These are phyloP conservation scores for Plasmodium coatneyi DNA, from an alignment of 169 alveolate species.

Conservation along the genomic window DNA sequence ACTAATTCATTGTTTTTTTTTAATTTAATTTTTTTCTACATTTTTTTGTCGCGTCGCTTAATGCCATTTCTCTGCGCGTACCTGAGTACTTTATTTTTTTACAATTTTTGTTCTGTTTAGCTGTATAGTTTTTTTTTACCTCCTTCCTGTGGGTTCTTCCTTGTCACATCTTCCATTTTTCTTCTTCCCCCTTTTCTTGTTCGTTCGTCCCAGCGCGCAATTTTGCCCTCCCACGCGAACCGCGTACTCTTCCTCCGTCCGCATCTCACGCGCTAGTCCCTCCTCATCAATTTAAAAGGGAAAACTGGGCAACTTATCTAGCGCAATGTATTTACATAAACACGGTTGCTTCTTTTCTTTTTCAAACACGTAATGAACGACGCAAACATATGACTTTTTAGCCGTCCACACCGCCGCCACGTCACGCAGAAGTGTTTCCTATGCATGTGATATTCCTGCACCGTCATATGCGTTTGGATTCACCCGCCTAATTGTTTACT, in stretches of 20 bases:
- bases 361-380: neutral
- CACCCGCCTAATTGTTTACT: neutral
- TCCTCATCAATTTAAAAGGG: neutral
- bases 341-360: neutral
- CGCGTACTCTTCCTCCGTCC: neutral
- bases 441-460: neutral
- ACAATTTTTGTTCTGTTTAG: neutral
- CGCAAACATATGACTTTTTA: neutral
- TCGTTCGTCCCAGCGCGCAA: neutral
- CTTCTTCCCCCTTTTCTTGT: neutral
- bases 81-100: neutral
- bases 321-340: neutral
- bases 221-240: neutral
- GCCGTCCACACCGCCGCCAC: neutral
- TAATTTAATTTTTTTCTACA: neutral
- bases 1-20: slow-evolving; percentile 2
- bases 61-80: neutral
- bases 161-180: neutral
- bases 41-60: neutral
- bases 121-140: neutral
- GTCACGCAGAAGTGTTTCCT: neutral
- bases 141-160: neutral
- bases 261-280: neutral
- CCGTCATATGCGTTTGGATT: neutral
- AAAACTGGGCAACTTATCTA: neutral